Evolutionary conservation across 768 basidiomycete species (phyloP).

Genomic region (Lactarius psammicola): DNA sequence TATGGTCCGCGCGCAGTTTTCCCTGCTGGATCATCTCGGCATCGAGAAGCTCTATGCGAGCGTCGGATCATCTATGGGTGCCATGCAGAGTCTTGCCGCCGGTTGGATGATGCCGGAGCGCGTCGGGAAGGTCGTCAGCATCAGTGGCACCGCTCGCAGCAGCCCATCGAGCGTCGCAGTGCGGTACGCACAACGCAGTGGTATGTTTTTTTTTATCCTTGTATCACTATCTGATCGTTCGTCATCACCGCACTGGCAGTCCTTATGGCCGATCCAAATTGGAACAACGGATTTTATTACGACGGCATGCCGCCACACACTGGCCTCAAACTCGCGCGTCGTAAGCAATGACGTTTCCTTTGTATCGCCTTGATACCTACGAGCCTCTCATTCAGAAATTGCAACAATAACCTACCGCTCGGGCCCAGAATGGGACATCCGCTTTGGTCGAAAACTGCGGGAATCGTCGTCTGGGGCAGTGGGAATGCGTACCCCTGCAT

Average conservation of each 20-base stretch:
- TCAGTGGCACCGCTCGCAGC: conserved; percentile 92
- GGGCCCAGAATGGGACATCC: conserved; percentile 97
- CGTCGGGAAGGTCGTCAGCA: conserved; percentile 87
- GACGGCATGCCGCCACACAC: conserved; percentile 92
- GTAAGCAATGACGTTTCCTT: conserved; percentile 45
- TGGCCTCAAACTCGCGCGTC: conserved; percentile 97
- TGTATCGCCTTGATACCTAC: background rate
- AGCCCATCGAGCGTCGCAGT: conserved; percentile 92
- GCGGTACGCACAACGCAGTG: conserved; percentile 94
- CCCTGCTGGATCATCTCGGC: conserved; percentile 77
- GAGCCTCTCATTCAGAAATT: conserved; percentile 61
- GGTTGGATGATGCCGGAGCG: conserved; percentile 89
- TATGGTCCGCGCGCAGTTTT: conserved; percentile 94
- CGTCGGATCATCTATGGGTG: conserved; percentile 96
- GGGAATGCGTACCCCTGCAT: conserved; percentile 52
- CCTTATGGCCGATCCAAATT: conserved; percentile 98
- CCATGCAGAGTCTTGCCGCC: conserved; percentile 96
- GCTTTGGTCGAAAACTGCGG: conserved; percentile 84
- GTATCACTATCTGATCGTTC: conserved; percentile 9
- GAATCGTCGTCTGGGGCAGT: conserved; percentile 35
- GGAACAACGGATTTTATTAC: conserved; percentile 99
- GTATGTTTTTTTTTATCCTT: conserved; percentile 47
- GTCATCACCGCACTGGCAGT: conserved; percentile 48
- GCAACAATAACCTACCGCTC: conserved; percentile 99
- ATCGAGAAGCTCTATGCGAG: conserved; percentile 87